These are phyloP conservation scores for Musa troglodytarum DNA, from an alignment of 176 grass and related monocot species.

Conservation along the genomic window DNA sequence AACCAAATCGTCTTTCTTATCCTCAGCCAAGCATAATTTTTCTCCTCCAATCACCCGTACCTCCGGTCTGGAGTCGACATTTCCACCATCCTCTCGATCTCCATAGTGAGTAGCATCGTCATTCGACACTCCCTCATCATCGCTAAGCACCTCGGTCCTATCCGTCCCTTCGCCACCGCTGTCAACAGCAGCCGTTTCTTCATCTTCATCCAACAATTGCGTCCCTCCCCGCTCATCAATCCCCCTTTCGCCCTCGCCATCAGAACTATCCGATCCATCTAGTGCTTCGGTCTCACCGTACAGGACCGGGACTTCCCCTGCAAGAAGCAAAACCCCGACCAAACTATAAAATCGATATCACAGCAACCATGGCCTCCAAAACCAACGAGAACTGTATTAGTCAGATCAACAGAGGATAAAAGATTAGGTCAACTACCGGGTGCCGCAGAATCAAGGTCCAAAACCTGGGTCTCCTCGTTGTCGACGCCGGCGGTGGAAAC, in stretches of 20 bases:
- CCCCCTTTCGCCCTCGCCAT: background rate
- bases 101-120: background rate
- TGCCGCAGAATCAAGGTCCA: background rate
- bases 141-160: slow-evolving; percentile 2
- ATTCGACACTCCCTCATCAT: background rate
- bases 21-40: background rate
- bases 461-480: background rate
- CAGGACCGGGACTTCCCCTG: background rate
- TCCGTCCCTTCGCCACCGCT: background rate
- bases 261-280: background rate
- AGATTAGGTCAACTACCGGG: background rate
- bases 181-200: background rate
- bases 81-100: background rate
- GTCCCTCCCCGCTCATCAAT: slow-evolving; percentile 1
- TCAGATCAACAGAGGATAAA: background rate
- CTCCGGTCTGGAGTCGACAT: background rate
- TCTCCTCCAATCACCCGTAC: background rate
- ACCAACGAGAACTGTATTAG: background rate
- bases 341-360: background rate
- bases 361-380: background rate
- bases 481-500: slow-evolving; percentile 2
- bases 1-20: slow-evolving; percentile 5
- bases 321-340: background rate
- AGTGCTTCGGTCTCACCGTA: background rate
- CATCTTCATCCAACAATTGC: slow-evolving; percentile 7